Evolutionary conservation across 306 rosid genomes (phyloP), one percentile per base, ranked within the genome.

Genomic region (Acacia acuminata): DNA sequence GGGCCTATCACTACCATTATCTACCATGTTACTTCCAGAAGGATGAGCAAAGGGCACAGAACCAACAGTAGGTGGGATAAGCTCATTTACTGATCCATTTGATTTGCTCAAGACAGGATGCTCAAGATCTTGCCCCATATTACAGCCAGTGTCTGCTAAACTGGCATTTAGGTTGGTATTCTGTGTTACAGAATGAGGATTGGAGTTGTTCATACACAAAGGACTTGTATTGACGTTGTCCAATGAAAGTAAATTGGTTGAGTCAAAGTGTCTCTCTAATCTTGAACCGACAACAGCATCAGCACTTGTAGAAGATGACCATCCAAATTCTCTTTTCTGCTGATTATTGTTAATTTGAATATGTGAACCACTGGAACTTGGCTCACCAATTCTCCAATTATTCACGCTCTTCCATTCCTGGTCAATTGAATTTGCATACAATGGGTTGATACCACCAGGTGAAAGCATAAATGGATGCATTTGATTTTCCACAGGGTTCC

Each of bases 301-400:
- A 61, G 87, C 79, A 87, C 83, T 82, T 64, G 77, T 30, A 38
- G 97, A 89, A 75, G 98, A 80, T 9, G 93, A 84, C 91, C 94
- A 91, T 73, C 92, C 96, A 78, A 89, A 84, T 76, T 92, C 99
- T 50, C 90, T 83, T 87, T 91, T 92, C 76, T 81, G 91, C 88
- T 92, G 94, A 51, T 84, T 89, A 82, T 68, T 80, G 81, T 76
- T 78, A 45, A 77, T 82, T 77, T 84, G 94, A 45, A 51, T 82
- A 71, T 85, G 96, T 45, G 90, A 25, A 77, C 79, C 88, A 77
- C 97, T 82, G 75, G 98, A 94, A 83, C 99, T 92, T 74, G 99
- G 90, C 80, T 89, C 97, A 48, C 98, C 97, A 67, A 92, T 80
- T 88, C 93, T 90, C 98, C 99, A 90, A 73, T 97, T 90, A 55